A percentile compares a stretch with the other conserved stretches of the same genome.
phyloP scores from a whole-genome alignment of 1,284 basidiomycete genomes.

The Dichomitus squalens region DNA sequence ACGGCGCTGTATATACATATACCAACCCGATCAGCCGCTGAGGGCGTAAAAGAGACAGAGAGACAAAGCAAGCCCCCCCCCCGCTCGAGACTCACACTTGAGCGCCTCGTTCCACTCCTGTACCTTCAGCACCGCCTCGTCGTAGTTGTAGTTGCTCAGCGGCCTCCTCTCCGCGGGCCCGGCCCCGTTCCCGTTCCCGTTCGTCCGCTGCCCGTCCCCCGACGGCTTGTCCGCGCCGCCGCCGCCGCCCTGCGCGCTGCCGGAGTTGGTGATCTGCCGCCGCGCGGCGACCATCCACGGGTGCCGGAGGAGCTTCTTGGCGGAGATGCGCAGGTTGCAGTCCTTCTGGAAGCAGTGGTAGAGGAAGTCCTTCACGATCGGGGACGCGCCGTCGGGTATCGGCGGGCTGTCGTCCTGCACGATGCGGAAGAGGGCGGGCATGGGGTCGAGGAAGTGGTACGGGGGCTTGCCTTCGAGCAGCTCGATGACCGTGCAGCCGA shows the following conservation, averaged over 20 bases:
- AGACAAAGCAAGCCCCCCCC: not conserved
- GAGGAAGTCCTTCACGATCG: conserved; percentile 95
- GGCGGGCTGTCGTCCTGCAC: conserved; percentile 97
- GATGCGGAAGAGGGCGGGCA: conserved; percentile 97
- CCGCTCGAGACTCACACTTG: conserved; percentile 63
- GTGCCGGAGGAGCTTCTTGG: conserved; percentile 90
- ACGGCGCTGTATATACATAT: conserved; percentile 28
- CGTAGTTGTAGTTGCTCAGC: conserved; percentile 80
- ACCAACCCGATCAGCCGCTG: conserved; percentile 5
- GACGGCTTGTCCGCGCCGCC: conserved; percentile 37
- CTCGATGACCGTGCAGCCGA: conserved; percentile 97
- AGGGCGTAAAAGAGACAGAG: too few species aligned
- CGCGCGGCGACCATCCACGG: conserved; percentile 94
- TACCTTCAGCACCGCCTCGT: conserved; percentile 92
- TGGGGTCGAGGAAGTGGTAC: conserved; percentile 93
- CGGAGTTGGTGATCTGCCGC: conserved; percentile 65
- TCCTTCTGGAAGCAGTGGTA: conserved; percentile 99
- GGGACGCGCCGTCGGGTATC: conserved; percentile 92
- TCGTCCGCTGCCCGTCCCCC: too few species aligned
- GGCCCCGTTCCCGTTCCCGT: not conserved
- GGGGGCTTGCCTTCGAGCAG: conserved; percentile 95
- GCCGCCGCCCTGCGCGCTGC: conserved; percentile 43
- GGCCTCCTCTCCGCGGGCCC: conserved; percentile 51
- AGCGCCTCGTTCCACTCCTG: conserved; percentile 99
- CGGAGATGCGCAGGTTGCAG: conserved; percentile 89